Evolutionary conservation across 1,284 basidiomycete species (phyloP).

Genomic region (Cryptococcus sp.): DNA sequence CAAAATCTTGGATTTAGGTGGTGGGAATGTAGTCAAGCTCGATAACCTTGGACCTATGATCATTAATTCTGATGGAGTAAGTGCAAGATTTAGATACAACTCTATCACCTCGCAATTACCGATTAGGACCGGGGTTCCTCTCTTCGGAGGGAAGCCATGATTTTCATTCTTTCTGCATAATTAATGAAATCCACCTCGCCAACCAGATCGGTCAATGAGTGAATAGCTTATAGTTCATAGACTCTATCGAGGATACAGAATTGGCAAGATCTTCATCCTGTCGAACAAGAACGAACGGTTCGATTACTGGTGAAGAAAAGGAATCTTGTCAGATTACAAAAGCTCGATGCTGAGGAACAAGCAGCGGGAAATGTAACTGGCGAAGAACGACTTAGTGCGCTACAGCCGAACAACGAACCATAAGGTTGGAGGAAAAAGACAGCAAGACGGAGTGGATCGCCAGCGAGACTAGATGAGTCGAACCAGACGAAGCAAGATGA

Average conservation of each 20-base stretch:
- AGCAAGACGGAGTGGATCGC: no score
- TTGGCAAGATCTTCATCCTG: conserved; percentile 40
- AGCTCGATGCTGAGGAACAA: conserved; percentile 21
- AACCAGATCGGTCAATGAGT: background rate
- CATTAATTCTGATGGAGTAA: conserved; percentile 46
- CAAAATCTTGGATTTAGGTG: conserved; percentile 31
- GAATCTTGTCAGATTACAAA: conserved; percentile 40
- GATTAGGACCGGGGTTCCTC: no score
- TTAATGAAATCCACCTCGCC: no score
- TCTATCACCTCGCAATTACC: no score
- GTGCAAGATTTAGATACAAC: conserved; percentile 5
- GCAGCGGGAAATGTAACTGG: background rate
- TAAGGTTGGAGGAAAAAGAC: no score
- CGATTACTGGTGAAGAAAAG: conserved; percentile 47
- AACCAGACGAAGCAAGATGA: no score
- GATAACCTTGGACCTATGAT: conserved; percentile 47
- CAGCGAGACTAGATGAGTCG: no score
- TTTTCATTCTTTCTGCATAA: no score
- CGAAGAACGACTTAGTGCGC: background rate
- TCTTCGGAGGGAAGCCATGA: no score
- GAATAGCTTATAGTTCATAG: conserved; percentile 9
- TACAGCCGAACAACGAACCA: no score
- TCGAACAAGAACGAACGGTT: conserved; percentile 45
- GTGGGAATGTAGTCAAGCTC: conserved; percentile 39
- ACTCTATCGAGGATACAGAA: conserved; percentile 46